These are phyloP conservation scores for Dictyostelium discoideum DNA, from an alignment of 78 protist genomes.

Conservation along the genomic window DNA sequence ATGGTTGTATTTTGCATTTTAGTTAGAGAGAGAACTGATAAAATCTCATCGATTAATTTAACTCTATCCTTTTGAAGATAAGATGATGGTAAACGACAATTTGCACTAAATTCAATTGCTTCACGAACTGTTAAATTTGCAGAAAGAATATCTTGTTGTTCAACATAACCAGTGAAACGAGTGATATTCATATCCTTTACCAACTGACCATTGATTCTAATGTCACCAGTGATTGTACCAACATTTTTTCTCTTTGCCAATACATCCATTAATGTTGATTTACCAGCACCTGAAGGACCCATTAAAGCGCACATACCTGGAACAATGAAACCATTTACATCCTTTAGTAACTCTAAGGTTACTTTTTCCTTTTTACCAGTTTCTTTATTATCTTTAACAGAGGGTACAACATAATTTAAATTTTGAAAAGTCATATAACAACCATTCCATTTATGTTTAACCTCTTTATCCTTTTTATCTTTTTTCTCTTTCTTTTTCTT, in stretches of 20 bases:
- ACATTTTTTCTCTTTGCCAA: slow-evolving; percentile 35
- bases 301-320: slow-evolving; percentile 73
- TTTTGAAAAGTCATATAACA: slow-evolving; percentile 70
- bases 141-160: slow-evolving; percentile 65
- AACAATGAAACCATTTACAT: slow-evolving; percentile 73
- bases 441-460: slow-evolving; percentile 33
- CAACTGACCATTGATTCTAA: neutral
- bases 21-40: neutral
- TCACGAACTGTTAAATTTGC: slow-evolving; percentile 62
- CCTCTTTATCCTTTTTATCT: slow-evolving; percentile 1
- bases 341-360: slow-evolving; percentile 12
- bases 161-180: slow-evolving; percentile 70
- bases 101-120: slow-evolving; percentile 74
- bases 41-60: slow-evolving; percentile 45
- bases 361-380: slow-evolving; percentile 63
- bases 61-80: slow-evolving; percentile 15
- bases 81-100: slow-evolving; percentile 43
- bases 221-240: slow-evolving; percentile 54
- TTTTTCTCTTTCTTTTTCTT: slow-evolving; percentile 39
- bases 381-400: neutral
- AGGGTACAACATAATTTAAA: slow-evolving; percentile 29
- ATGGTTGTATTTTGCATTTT: slow-evolving; percentile 39
- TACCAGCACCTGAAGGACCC: slow-evolving; percentile 68
- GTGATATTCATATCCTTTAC: slow-evolving; percentile 35
- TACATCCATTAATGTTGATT: slow-evolving; percentile 48